Evolutionary conservation across 148 eudicot species (phyloP), one percentile per base, ranked within the genome.

Genomic region (Cornus kousa): DNA sequence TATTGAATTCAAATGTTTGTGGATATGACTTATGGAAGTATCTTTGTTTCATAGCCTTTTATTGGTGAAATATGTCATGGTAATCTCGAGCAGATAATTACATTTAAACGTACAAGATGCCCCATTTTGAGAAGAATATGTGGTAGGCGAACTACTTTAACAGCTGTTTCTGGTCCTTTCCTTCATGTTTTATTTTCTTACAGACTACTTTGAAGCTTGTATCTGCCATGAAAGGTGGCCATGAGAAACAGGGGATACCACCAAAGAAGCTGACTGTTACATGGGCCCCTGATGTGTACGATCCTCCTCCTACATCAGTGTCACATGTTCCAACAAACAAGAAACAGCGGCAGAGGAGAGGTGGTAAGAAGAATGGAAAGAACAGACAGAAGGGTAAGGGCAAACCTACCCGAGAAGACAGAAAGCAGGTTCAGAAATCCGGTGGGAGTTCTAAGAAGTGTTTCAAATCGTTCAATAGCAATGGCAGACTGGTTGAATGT

Each of bases 281-380:
- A 12, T 95, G 98, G 98, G 96, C 94, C 16, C 94, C 98, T 59
- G 98, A 95, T 66, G 98, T 95, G 62, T 93, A 91, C 59, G 98
- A 95, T 77, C 98, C 98, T 4, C 81, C 81, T 67, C 94, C 98
- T 3, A 79, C 97, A 24, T 74, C 98, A 37, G 76, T 88, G 8
- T 89, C 94, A 68, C 89, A 86, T 67, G 66, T 81, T 19, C 91
- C 88, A 62, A 77, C 85, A 79, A 87, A 80, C 80, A 90, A 81
- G 87, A 77, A 59, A 72, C 87, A 72, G 37, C 85, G 80, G 71
- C 84, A 87, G 62, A 84, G 78, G 62, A 87, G 80, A 74, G 85
- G 82, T 67, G 81, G 78, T 75, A 93, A 86, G 85, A 94, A 85
- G 86, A 83, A 87, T 23, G 89, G 87, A 9, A 92, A 85, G 80